Base-by-base conservation (phyloP, 2,329 filamentous ascomycete species). In the Claviceps sorghi region DNA sequence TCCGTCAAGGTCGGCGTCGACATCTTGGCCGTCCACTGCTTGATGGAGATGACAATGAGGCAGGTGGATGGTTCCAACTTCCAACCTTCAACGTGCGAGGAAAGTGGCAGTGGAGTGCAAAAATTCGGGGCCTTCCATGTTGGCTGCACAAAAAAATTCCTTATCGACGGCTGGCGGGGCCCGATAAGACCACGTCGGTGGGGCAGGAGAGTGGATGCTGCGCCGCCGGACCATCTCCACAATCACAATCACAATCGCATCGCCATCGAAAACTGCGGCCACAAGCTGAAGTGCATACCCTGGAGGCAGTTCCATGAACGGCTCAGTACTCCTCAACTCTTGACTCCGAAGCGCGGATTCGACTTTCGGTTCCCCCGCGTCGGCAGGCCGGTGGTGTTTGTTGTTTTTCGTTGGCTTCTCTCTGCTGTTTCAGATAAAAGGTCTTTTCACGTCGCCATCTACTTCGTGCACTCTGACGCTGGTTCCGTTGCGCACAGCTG, bases 1-100 rank as follows among this genome's bases (percentile, higher is more conserved):
- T 95, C 91, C 67, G 86, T 82, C 64, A 97, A 64, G 58, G 75
- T 72, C 61, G 71, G 64, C 57, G 75, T 72, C 61, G 71, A 64
- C 61, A 60, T 59, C 55, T 56, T 55, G 58, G 61, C 61, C 57
- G 59, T 54, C 47, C 46, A 52, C 43, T 46, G 40, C 41, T 38
- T 34, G 29, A 41, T 43, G 42, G 22, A 19, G 21, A 13, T 32
- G 43, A 38, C 48, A 41, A 42, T 19, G 22, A 52, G 34, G 26
- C 52, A 45, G 45, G 52, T 36, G 44, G 41, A 15, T 22, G 48
- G 51, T 13, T n/a, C 26, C 26, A 26, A 26, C 26, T 3, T 26
- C 26, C 26, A 26, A 26, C 26, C 5, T 26, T 5, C 26, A 26
- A 26, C 26, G 3, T 26, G 26, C 34, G 22, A n/a, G 34, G 13